phyloP scores from a whole-genome alignment of 2,329 filamentous ascomycete genomes.

The Amphichorda felina region DNA sequence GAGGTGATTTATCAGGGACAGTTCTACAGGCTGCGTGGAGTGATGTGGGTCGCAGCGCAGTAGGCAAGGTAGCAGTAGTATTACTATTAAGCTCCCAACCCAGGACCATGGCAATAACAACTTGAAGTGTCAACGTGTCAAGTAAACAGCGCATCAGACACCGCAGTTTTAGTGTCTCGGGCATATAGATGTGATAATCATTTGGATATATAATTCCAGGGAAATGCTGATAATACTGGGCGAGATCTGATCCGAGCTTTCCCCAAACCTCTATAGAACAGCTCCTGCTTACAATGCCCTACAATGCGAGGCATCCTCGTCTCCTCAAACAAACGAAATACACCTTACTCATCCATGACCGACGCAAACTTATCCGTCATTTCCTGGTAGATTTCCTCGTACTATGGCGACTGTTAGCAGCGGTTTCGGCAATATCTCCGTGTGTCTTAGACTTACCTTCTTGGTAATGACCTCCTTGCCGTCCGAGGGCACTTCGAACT shows the following conservation, averaged over 20 bases:
- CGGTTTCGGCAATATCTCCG: no score
- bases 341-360: constrained; percentile 77
- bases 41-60: constrained; percentile 1
- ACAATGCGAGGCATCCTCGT: constrained; percentile 2
- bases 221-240: constrained; percentile 12
- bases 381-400: constrained; percentile 79
- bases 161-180: no score
- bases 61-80: no score
- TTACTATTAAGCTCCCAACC: no score
- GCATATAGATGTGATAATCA: constrained; percentile 3
- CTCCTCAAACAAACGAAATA: no score
- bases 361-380: constrained; percentile 98
- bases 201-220: constrained; percentile 14
- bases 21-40: not conserved
- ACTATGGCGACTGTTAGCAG: constrained; percentile 44
- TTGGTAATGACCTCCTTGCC: constrained; percentile 70
- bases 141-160: no score
- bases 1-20: not conserved
- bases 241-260: constrained; percentile 9
- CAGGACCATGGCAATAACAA: no score
- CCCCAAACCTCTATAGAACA: constrained; percentile 5
- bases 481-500: constrained; percentile 88
- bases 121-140: no score
- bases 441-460: constrained; percentile 50
- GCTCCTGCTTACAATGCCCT: constrained; percentile 2